Conservation (phyloP, 1,284 basidiomycete species). For the Exsudoporus floridanus region DNA sequence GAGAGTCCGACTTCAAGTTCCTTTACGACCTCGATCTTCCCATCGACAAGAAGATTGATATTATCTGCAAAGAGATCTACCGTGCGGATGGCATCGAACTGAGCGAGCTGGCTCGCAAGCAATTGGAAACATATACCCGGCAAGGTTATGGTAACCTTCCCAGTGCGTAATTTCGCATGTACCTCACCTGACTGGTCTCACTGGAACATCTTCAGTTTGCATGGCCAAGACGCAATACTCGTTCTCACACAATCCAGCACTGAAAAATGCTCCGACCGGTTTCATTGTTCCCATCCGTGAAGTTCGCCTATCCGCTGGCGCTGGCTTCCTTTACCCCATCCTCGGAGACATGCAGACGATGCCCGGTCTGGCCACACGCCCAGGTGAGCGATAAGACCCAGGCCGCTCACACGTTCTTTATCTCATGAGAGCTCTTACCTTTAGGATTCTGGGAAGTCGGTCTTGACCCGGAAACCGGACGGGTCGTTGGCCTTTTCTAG, state of each 20-base stretch:
- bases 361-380: constrained; percentile 94
- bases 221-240: constrained; percentile 99
- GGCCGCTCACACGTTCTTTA: background rate
- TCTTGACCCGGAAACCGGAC: constrained; percentile 70
- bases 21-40: constrained; percentile 84
- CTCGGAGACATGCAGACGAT: constrained; percentile 96
- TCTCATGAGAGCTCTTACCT: constrained; percentile 17
- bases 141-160: constrained; percentile 84
- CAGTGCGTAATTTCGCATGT: constrained; percentile 51
- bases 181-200: constrained; percentile 7
- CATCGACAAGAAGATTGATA: constrained; percentile 85
- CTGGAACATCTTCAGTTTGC: constrained; percentile 58
- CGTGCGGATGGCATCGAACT: constrained; percentile 88
- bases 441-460: constrained; percentile 84
- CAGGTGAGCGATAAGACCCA: constrained; percentile 50
- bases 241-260: constrained; percentile 91
- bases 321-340: constrained; percentile 94
- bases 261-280: constrained; percentile 86
- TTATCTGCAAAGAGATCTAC: constrained; percentile 88
- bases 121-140: constrained; percentile 88
- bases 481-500: constrained; percentile 76
- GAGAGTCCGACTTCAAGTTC: constrained; percentile 83
- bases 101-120: constrained; percentile 79
- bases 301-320: constrained; percentile 88
- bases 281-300: constrained; percentile 94